Base-by-base conservation (phyloP, 169 alveolate genomes). In the Eimeria necatrix region DNA sequence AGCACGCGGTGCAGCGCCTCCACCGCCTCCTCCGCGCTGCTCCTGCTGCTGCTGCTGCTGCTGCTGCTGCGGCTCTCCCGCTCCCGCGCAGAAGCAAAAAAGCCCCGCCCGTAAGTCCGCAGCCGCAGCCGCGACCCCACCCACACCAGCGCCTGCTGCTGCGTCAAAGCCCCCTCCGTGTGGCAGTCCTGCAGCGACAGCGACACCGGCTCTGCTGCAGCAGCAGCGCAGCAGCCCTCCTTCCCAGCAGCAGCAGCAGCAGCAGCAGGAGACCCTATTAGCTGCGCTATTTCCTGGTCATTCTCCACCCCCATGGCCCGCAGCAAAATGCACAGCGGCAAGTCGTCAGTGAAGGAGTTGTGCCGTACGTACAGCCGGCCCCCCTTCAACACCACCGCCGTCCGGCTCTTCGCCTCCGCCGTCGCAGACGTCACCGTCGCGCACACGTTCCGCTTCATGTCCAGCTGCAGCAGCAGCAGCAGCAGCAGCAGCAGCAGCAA, bases 221-320 rank as follows among this genome's bases (percentile, higher is more conserved):
- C 71, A 7, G 5, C 86, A 14, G 14, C 86, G 2, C 87, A 71
- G 52, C 9, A 18, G 26, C 93, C 88, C 46, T 41, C 59, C 64
- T 8, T 4, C 24, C 87, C 89, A 32, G 88, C 80, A 52, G 73
- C 76, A 53, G 95, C 93, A 5, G 49, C 26, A 24, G 78, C 8
- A n/a, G 18, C n/a, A 20, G 56, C 24, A n/a, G 60, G 90, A 7
- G 60, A 6, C 96, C 61, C 99, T 99, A 99, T 98, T 97, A 99
- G 95, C 96, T 99, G 99, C 76, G 99, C 97, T 49, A 99, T 99
- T 96, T 99, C 99, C 97, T 99, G 99, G 95, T 99, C 99, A 64
- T 99, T 97, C 91, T 98, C 99, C 48, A 99, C 97, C 46, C 99
- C 99, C 99, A 99, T 97, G 4, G 99, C 99, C 96, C 99, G 99